Percentiles rank a stretch among this genome's conserved stretches.
These are phyloP conservation scores for Mycogone perniciosa DNA, from an alignment of 2,329 filamentous ascomycete genomes.

Conservation along the genomic window DNA sequence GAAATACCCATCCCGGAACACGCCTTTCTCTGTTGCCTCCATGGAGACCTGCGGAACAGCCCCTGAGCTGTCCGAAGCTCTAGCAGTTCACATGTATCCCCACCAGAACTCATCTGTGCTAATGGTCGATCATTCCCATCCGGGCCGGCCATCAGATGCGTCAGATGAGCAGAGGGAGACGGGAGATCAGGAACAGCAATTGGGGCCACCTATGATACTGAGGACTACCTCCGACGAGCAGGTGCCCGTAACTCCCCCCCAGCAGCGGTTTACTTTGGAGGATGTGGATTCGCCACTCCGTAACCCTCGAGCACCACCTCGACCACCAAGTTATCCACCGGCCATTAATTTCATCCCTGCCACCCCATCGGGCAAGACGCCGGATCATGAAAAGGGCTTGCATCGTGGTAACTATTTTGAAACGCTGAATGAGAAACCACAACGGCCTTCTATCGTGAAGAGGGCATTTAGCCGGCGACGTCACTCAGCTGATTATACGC, in stretches of 20 bases:
- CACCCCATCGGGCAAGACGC: conserved; percentile 54
- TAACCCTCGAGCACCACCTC: conserved; percentile 55
- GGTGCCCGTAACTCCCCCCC: conserved; percentile 46
- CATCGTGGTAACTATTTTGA: conserved; percentile 51
- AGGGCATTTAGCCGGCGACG: conserved; percentile 47
- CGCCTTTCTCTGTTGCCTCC: conserved; percentile 56
- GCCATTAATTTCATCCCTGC: conserved; percentile 56
- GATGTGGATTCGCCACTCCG: conserved; percentile 56
- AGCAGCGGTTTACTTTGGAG: conserved; percentile 41
- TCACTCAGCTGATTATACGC: conserved; percentile 36
- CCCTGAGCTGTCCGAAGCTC: conserved; percentile 55
- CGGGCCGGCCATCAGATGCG: conserved; percentile 42
- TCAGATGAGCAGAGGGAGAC: conserved; percentile 28
- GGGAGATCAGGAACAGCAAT: conserved; percentile 11
- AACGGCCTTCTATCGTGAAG: conserved; percentile 46
- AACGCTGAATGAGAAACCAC: conserved; percentile 39
- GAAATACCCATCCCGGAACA: conserved; percentile 49
- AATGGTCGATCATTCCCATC: conserved; percentile 46
- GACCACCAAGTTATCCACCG: conserved; percentile 38
- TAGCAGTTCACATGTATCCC: conserved; percentile 55
- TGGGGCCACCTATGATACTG: conserved; percentile 31
- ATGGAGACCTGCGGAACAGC: conserved; percentile 58
- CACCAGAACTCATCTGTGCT: conserved; percentile 60
- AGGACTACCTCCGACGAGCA: conserved; percentile 27
- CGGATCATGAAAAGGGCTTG: conserved; percentile 44